Conservation (phyloP, 1,284 basidiomycete genomes). For the Sutorius eximius region DNA sequence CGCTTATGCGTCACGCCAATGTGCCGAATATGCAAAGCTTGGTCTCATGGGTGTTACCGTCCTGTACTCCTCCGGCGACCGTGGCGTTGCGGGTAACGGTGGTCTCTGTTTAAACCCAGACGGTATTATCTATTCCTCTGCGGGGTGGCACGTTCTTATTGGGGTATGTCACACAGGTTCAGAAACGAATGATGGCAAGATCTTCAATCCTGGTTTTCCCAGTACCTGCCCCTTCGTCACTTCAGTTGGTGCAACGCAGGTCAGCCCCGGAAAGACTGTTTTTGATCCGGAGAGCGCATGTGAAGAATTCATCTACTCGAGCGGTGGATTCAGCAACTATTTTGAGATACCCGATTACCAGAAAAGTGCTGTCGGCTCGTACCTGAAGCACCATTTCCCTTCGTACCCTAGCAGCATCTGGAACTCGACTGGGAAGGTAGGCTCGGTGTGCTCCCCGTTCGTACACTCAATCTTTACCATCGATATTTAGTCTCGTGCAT, state of each 20-base stretch:
- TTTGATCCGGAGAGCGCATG: constrained; percentile 34
- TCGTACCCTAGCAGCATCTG: constrained; percentile 40
- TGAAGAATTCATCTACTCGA: constrained; percentile 32
- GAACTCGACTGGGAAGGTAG: constrained; percentile 18
- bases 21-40: not conserved
- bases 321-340: constrained; percentile 48
- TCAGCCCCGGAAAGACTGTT: constrained; percentile 35
- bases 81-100: not conserved
- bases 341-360: constrained; percentile 44
- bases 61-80: not conserved
- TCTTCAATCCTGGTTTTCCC: constrained; percentile 54
- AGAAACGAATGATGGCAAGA: constrained; percentile 21
- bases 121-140: constrained; percentile 26
- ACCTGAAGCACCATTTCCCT: constrained; percentile 30
- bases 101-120: constrained; percentile 41
- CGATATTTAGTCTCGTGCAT: constrained; percentile 37
- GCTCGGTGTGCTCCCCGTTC: constrained; percentile 30
- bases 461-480: not conserved
- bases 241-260: constrained; percentile 49
- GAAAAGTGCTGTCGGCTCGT: constrained; percentile 20
- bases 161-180: constrained; percentile 5
- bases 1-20: not conserved
- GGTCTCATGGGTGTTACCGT: not conserved
- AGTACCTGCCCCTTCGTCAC: constrained; percentile 47
- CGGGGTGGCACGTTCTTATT: not conserved